phyloP scores from a whole-genome alignment of 805 yeast species.

The Pachysolen tannophilus region DNA sequence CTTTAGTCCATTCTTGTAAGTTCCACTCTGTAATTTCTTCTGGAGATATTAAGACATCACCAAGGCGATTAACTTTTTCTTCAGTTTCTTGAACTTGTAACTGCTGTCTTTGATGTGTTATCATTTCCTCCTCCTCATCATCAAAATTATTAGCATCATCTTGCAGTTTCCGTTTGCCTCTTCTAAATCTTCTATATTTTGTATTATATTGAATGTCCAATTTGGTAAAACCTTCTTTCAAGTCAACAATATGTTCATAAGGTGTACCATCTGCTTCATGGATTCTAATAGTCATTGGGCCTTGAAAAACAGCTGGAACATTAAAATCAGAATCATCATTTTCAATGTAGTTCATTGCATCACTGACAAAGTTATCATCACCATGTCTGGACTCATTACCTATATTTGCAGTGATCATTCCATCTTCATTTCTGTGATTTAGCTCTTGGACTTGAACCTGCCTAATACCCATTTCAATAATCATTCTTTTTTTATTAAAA shows the following conservation, averaged over 20 bases:
- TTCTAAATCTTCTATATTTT: conserved; percentile 75
- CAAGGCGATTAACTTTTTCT: conserved; percentile 41
- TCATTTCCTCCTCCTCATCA: conserved; percentile 19
- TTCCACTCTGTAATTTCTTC: conserved; percentile 66
- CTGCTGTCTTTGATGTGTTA: conserved; percentile 11
- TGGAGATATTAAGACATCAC: conserved; percentile 62
- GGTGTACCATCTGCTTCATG: conserved; percentile 99
- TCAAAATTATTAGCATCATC: conserved; percentile 37
- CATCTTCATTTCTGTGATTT: conserved; percentile 14
- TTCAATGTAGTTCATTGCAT: conserved; percentile 34
- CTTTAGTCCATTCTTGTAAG: conserved; percentile 58
- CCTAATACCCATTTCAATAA: conserved; percentile 88
- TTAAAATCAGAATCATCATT: conserved; percentile 29
- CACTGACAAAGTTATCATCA: conserved; percentile 33
- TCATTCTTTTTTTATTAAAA: conserved; percentile 88
- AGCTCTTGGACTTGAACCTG: conserved; percentile 74
- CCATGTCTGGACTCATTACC: conserved; percentile 10
- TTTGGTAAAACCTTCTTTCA: conserved; percentile 78
- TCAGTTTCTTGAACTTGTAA: conserved; percentile 14
- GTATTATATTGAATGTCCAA: conserved; percentile 94
- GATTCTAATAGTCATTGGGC: conserved; percentile 94
- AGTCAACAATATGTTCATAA: conserved; percentile 91
- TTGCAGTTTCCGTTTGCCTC: conserved; percentile 33
- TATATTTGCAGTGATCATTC: conserved; percentile 7
- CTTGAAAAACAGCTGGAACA: conserved; percentile 58